A percentile compares a stretch with the other conserved stretches of the same genome.
Evolutionary conservation across 768 basidiomycete genomes (phyloP).

Genomic region (Lentinus brumalis): DNA sequence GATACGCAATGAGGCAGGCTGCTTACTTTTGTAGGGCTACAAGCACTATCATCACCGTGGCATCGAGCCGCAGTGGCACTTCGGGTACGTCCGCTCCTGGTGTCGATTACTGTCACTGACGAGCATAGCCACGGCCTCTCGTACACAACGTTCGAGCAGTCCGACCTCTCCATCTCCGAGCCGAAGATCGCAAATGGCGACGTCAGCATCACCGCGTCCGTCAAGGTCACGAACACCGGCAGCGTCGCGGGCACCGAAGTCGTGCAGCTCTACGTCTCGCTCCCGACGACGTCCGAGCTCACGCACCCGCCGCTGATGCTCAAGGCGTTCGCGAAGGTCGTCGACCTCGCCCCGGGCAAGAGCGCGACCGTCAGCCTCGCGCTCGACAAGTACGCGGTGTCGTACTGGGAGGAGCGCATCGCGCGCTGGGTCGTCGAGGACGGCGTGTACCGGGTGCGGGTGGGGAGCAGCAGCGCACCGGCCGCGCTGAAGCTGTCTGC

Average conservation of each 20-base stretch:
- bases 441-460: conserved; percentile 56
- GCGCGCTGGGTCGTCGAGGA: conserved; percentile 59
- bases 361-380: conserved; percentile 31
- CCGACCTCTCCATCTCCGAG: conserved; percentile 44
- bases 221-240: conserved; percentile 69
- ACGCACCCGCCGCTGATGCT: conserved; percentile 62
- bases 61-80: too few species aligned
- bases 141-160: too few species aligned
- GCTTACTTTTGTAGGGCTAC: too few species aligned
- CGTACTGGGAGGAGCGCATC: conserved; percentile 65
- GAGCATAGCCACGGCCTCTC: too few species aligned
- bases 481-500: conserved; percentile 42
- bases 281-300: conserved; percentile 41
- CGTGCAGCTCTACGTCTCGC: conserved; percentile 68
- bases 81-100: too few species aligned
- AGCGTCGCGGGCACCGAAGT: conserved; percentile 60
- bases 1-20: too few species aligned
- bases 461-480: conserved; percentile 53
- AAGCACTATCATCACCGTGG: conserved; percentile 59
- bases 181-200: conserved; percentile 43
- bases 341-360: conserved; percentile 39
- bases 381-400: conserved; percentile 47
- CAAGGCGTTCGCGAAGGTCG: conserved; percentile 54
- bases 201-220: conserved; percentile 48
- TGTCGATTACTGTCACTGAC: too few species aligned